Conservation (phyloP, 75 land plant genomes). For the Picea glauca region DNA sequence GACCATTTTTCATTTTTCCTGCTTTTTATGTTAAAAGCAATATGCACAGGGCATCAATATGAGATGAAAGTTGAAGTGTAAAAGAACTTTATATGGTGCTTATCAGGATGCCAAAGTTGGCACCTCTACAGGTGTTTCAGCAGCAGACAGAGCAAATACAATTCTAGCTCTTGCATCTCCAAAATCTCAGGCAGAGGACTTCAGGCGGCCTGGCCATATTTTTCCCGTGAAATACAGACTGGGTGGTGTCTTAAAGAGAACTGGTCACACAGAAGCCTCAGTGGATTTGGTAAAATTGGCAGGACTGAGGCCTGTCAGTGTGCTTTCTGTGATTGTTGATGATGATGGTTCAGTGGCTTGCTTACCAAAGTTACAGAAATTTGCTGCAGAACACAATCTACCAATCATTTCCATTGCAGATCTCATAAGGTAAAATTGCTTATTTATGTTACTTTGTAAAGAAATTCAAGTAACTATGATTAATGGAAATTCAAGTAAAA, state of each 20-base stretch:
- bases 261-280: conserved; percentile 89
- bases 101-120: conserved; percentile 69
- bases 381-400: conserved; percentile 48
- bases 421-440: conserved; percentile 49
- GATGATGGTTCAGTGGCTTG: conserved; percentile 74
- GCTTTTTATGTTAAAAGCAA: neutral
- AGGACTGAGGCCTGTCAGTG: conserved; percentile 62
- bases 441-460: too few relatives aligned
- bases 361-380: conserved; percentile 37
- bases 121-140: conserved; percentile 79
- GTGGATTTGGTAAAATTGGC: conserved; percentile 50
- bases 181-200: conserved; percentile 57
- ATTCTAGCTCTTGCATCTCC: conserved; percentile 66
- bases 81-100: conserved; percentile 1
- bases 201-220: conserved; percentile 78
- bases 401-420: conserved; percentile 83
- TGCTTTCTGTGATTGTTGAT: conserved; percentile 69
- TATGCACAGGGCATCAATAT: neutral
- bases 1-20: conserved; percentile 8
- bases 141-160: conserved; percentile 70
- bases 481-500: too few relatives aligned
- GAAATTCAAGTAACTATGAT: too few relatives aligned
- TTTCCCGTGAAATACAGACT: conserved; percentile 71
- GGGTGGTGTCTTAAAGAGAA: conserved; percentile 79
- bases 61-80: neutral